These are phyloP conservation scores for Rubia occidens DNA, from an alignment of 305 asterid species.

Conservation along the genomic window DNA sequence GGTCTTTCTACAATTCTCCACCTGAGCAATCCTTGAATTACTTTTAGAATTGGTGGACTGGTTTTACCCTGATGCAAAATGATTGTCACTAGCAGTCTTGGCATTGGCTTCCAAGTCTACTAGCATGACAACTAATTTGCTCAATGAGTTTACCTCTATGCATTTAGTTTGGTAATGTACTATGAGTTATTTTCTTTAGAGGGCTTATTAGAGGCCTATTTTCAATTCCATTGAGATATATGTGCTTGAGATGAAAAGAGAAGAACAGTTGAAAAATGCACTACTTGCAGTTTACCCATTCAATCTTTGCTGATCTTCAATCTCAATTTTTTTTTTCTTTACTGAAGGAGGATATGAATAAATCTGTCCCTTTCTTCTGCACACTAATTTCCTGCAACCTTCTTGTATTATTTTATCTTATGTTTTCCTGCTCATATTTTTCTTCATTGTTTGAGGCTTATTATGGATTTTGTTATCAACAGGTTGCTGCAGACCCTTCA, in stretches of 20 bases:
- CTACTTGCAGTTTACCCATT: background rate
- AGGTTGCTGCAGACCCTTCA: slow-evolving; percentile 94
- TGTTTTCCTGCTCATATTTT: slow-evolving; percentile 7
- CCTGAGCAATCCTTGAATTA: background rate
- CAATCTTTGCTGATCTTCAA: background rate
- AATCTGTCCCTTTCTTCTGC: background rate
- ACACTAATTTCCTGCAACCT: background rate
- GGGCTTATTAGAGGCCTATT: background rate
- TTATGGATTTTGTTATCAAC: slow-evolving; percentile 18
- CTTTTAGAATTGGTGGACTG: background rate
- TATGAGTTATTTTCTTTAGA: slow-evolving; percentile 1
- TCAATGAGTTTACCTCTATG: background rate
- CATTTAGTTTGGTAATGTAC: background rate
- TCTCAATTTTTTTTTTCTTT: background rate
- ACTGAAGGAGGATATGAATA: background rate
- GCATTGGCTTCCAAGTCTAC: background rate
- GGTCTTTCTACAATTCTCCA: background rate
- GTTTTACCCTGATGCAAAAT: background rate
- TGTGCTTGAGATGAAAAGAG: background rate
- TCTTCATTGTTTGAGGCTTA: background rate
- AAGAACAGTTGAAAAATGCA: background rate
- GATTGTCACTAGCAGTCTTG: background rate
- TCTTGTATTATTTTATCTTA: background rate
- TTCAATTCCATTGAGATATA: background rate
- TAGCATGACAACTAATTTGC: background rate